phyloP scores from a whole-genome alignment of 2,329 filamentous ascomycete species.

The Aspergillus arachidicola region DNA sequence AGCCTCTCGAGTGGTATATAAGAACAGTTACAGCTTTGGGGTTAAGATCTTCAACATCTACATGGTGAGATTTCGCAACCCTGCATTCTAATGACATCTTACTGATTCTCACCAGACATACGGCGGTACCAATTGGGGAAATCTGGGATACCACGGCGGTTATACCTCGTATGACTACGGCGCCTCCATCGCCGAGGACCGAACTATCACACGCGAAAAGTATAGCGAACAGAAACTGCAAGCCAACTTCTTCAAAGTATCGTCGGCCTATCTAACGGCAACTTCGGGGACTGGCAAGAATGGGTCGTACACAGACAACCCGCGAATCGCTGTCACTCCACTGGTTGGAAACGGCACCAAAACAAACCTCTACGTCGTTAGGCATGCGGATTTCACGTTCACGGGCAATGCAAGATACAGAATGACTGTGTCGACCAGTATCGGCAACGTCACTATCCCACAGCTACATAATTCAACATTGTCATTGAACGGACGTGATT shows the following conservation, averaged over 20 bases:
- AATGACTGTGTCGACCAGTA: background rate
- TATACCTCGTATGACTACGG: constrained; percentile 64
- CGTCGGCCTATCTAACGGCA: constrained; percentile 67
- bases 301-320: constrained; percentile 8
- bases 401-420: background rate
- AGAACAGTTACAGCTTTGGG: constrained; percentile 69
- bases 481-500: constrained; percentile 17
- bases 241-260: constrained; percentile 73
- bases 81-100: constrained; percentile 22
- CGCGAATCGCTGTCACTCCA: background rate
- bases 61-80: constrained; percentile 55
- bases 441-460: constrained; percentile 6
- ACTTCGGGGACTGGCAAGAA: constrained; percentile 43
- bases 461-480: background rate
- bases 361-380: constrained; percentile 6
- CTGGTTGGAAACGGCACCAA: background rate
- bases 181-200: constrained; percentile 66
- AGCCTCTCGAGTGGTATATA: constrained; percentile 66
- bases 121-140: constrained; percentile 82
- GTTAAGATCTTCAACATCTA: constrained; percentile 71
- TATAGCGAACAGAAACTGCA: constrained; percentile 75
- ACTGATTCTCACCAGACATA: constrained; percentile 50
- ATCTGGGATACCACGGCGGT: constrained; percentile 67
- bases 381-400: constrained; percentile 20
- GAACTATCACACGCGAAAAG: constrained; percentile 70